Conservation (phyloP, 768 basidiomycete species). For the Lentinula boryana region DNA sequence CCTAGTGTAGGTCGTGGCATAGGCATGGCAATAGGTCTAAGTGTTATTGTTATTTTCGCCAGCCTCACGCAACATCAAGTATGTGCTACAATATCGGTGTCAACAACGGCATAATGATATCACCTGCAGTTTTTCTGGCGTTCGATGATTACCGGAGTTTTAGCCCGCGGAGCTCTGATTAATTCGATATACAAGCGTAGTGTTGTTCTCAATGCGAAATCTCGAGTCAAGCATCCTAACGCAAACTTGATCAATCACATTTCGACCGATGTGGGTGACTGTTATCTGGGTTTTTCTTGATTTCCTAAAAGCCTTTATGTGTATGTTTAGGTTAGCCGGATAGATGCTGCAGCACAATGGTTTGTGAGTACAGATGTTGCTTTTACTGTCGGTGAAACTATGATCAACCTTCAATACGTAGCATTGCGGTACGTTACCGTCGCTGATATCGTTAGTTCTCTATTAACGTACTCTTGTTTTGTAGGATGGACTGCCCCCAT, state of each 20-base stretch:
- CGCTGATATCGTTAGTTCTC: neutral
- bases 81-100: neutral
- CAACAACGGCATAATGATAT: neutral
- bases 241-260: conserved; percentile 55
- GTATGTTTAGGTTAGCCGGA: conserved; percentile 39
- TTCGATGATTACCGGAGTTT: conserved; percentile 60
- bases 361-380: conserved; percentile 40
- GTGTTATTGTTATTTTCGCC: conserved; percentile 39
- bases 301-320: neutral
- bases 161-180: conserved; percentile 62
- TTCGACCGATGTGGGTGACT: conserved; percentile 52
- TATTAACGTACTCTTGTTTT: neutral
- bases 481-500: conserved; percentile 66
- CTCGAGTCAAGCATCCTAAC: conserved; percentile 58
- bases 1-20: conserved; percentile 49
- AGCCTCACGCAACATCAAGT: conserved; percentile 63
- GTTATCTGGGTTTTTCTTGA: neutral
- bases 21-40: conserved; percentile 52
- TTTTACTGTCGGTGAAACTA: neutral
- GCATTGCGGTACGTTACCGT: neutral
- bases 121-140: conserved; percentile 58
- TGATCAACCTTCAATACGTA: neutral
- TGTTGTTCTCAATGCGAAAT: conserved; percentile 58
- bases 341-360: conserved; percentile 65
- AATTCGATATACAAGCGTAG: conserved; percentile 67